Evolutionary conservation across 805 yeast species (phyloP), one percentile per base, ranked within the genome.

Genomic region (Saturnispora quitensis): DNA sequence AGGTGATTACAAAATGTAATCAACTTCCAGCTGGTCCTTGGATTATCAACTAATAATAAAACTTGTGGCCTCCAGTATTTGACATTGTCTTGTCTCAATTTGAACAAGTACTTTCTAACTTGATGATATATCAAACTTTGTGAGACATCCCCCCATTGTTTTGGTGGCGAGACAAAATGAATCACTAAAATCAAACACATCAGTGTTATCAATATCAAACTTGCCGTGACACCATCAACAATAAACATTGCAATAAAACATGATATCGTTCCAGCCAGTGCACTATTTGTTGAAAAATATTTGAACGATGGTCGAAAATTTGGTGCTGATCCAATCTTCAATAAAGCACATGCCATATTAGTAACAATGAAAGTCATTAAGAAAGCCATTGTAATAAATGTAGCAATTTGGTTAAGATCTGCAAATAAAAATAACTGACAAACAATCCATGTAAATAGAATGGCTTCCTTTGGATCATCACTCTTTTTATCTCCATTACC

Each of bases 1-100:
- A 93, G 71, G 65, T 89, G 89, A 62, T 93, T 93, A 69, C 99
- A 93, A 61, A 93, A 93, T 13, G 85, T 82, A 53, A 93, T 90
- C 56, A 93, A 71, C 58, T 85, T 87, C 97, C 97, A 91, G 31
- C 90, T 78, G 0, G 95, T 82, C 55, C 96, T 72, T 0, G 99
- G 98, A 59, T 89, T 86, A 61, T 93, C 98, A 40, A 90, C 91
- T 34, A 93, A 70, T 31, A 93, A 68, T 53, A 93, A 71, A 40
- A 93, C 84, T 66, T 93, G 99, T 0, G 99, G 99, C 59, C 99
- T 75, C 99, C 99, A 93, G 65, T 90, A 93, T 68, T 93, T 93
- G 49, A 93, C 97, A 64, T 91, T 95, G 62, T 93, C 96, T 60
- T 89, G 89, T 53, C 89, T 78, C 43, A 91, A 73, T 50, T 95